These are phyloP conservation scores for Nepenthes gracilis DNA, from an alignment of 148 eudicot genomes.

Conservation along the genomic window DNA sequence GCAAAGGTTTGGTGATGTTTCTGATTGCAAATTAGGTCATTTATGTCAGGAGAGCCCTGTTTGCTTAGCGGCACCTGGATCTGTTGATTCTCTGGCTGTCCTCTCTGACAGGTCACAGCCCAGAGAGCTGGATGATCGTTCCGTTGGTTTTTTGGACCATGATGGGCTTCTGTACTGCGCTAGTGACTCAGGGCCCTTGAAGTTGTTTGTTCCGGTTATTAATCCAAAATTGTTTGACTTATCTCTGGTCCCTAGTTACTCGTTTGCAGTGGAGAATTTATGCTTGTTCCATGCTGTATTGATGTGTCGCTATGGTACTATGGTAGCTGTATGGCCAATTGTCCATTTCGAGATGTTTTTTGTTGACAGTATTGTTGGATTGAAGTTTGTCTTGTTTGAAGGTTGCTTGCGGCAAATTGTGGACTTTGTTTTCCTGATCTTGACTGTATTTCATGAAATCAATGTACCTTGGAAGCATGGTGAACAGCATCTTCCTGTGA, in stretches of 20 bases:
- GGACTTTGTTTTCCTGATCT: conserved; percentile 37
- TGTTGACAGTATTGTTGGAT: conserved; percentile 62
- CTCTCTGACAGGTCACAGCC: conserved; percentile 10
- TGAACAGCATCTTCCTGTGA: conserved; percentile 48
- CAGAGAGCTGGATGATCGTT: conserved; percentile 11
- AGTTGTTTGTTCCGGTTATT: conserved; percentile 19
- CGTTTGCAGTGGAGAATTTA: conserved; percentile 21
- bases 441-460: conserved; percentile 37
- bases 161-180: conserved; percentile 25
- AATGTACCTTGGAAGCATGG: conserved; percentile 20
- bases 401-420: conserved; percentile 74
- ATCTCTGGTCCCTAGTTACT: conserved; percentile 14
- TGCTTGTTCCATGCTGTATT: conserved; percentile 24
- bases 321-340: conserved; percentile 48
- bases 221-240: conserved; percentile 15
- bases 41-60: conserved; percentile 8
- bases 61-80: conserved; percentile 1
- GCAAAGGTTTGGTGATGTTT: conserved; percentile 10
- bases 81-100: conserved; percentile 13
- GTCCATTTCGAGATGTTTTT: conserved; percentile 76
- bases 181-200: conserved; percentile 32
- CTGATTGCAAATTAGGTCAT: conserved; percentile 5
- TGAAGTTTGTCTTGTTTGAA: conserved; percentile 74
- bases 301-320: conserved; percentile 45
- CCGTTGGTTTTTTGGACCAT: conserved; percentile 8